A percentile compares a stretch with the other conserved stretches of the same genome.
Evolutionary conservation across 2,329 filamentous ascomycete genomes (phyloP).

Genomic region (Trichoderma sp.): DNA sequence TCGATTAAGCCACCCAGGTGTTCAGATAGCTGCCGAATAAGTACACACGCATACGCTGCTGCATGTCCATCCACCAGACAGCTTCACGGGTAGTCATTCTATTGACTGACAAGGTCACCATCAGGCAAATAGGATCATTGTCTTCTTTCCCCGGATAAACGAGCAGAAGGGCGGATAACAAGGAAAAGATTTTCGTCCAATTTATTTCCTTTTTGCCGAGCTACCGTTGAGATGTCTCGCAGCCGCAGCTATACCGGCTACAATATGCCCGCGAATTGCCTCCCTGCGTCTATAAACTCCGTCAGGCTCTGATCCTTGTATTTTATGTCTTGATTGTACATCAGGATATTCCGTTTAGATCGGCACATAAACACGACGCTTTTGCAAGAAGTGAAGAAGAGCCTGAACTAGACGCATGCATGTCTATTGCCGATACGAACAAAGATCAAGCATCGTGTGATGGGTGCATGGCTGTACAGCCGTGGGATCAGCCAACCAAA

Average conservation of each 20-base stretch:
- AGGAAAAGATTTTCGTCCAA: neutral
- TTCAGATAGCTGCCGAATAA: neutral
- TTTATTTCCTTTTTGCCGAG: neutral
- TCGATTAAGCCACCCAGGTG: conserved; percentile 10
- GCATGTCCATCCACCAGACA: conserved; percentile 18
- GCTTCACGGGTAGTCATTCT: neutral
- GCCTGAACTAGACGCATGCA: neutral
- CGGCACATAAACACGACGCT: neutral
- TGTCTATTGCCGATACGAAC: conserved; percentile 9
- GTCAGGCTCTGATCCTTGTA: neutral
- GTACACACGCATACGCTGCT: conserved; percentile 11
- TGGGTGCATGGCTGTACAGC: neutral
- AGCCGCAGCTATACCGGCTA: neutral
- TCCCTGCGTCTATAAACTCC: neutral
- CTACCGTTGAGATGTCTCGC: neutral
- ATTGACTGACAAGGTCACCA: neutral
- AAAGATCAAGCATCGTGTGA: neutral
- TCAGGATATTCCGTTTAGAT: too few relatives aligned
- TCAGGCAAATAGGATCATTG: conserved; percentile 20
- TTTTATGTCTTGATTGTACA: neutral
- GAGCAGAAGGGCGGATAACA: neutral
- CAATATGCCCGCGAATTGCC: neutral
- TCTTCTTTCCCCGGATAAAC: conserved; percentile 6
- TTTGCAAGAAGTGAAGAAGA: neutral
- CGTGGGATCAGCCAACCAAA: neutral